Conservation (phyloP, 768 basidiomycete genomes). For the Lactifluus volemus region DNA sequence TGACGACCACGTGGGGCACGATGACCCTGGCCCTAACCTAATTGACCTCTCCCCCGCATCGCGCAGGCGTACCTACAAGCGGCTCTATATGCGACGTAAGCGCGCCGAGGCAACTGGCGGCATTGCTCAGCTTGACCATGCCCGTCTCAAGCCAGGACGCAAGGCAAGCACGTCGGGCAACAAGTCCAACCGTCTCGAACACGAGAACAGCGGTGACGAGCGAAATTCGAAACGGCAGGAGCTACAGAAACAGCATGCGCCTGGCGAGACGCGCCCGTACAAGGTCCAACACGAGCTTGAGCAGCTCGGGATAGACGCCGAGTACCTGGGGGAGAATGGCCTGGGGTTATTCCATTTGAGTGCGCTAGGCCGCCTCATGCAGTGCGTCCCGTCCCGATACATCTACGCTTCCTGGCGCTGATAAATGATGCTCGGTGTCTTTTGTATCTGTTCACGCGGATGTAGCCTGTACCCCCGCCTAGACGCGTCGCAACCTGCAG, state of each 20-base stretch:
- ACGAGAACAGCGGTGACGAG: constrained; percentile 13
- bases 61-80: constrained; percentile 49
- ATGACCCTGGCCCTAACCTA: too few species aligned
- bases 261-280: constrained; percentile 39
- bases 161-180: constrained; percentile 20
- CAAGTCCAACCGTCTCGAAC: constrained; percentile 6
- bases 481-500: constrained; percentile 18
- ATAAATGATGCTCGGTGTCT: too few species aligned
- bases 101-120: constrained; percentile 43
- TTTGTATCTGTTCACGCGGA: not conserved
- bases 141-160: constrained; percentile 35
- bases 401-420: too few species aligned
- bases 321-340: constrained; percentile 33
- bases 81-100: constrained; percentile 65
- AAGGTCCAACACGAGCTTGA: constrained; percentile 31
- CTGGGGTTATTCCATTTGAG: constrained; percentile 43
- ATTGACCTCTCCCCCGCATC: constrained; percentile 35
- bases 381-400: too few species aligned
- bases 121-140: constrained; percentile 24
- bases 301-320: constrained; percentile 37
- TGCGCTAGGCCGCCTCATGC: not conserved
- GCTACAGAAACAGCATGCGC: not conserved
- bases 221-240: not conserved
- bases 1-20: not conserved
- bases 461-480: constrained; percentile 28